A percentile compares a stretch with the other conserved stretches of the same genome.
phyloP scores from a whole-genome alignment of 805 yeast genomes.

The Kodamaea restingae region DNA sequence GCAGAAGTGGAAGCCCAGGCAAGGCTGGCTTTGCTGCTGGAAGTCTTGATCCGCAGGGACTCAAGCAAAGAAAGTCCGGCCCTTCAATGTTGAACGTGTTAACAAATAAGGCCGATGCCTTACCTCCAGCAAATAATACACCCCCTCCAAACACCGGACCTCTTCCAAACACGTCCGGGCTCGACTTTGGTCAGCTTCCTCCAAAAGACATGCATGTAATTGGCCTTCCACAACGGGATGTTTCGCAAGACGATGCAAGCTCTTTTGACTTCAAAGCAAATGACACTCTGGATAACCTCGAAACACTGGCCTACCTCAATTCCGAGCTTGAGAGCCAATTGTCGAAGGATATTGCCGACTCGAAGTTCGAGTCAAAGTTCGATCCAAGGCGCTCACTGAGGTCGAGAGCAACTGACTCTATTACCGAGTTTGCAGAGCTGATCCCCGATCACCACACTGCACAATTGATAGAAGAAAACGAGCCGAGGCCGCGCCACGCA shows the following conservation, averaged over 20 bases:
- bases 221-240: not conserved
- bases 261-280: conserved; percentile 1
- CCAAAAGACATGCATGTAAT: not conserved
- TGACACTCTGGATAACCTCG: not conserved
- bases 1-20: not conserved
- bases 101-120: not conserved
- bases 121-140: not conserved
- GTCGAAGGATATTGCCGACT: not conserved
- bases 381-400: conserved; percentile 2
- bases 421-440: conserved; percentile 1
- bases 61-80: not conserved
- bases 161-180: not conserved
- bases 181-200: not conserved
- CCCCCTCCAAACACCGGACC: not conserved
- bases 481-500: too few species aligned
- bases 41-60: not conserved
- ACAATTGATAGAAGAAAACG: not conserved
- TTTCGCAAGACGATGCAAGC: not conserved
- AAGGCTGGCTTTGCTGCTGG: not conserved
- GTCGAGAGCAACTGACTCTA: not conserved
- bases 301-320: not conserved
- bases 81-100: not conserved
- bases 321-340: conserved; percentile 1
- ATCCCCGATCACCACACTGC: not conserved
- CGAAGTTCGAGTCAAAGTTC: not conserved